Evolutionary conservation across 768 basidiomycete genomes (phyloP), one percentile per base, ranked within the genome.

Genomic region (Xerocomellus chrysenteron): DNA sequence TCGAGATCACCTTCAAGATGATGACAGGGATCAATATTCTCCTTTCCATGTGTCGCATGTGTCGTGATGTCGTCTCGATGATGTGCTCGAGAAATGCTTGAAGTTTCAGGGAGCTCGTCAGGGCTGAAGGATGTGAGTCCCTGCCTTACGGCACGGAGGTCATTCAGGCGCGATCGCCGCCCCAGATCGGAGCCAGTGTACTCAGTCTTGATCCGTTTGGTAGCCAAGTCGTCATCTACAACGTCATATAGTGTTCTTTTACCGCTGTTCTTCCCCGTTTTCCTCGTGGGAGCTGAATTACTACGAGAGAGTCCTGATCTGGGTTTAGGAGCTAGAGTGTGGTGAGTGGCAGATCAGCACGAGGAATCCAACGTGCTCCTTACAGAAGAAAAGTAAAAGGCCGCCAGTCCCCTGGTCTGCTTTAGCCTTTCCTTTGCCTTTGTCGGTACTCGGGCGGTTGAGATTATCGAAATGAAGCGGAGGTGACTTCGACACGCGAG

Each of bases 201-300:
- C 9, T 47, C 63, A 32, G 54, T 65, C 58, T 73, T 77, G 67
- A 81, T 83, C 66, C 80, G 76, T 66, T 82, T 85, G 36, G 69
- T 71, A 32, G 72, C 76, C 11, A 83, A 59, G 57, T 90, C 90
- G 17, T 80, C 77, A 49, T 90, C 88, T 80, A 88, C 81, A 47
- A 86, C 81, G 53, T 86, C 87, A 24, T 79, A 78, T 35, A 93
- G 75, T 2, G 87, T 88, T 52, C 90, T 78, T 69, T 92, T 92
- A 16, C 90, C 90, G 62, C 88, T 92, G 8, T 80, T 78, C 55
- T 80, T 82, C 19, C 88, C 88, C 10, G 69, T 35, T 54, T 60
- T 69, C 61, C 46, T 65, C 46, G 63, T 67, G 58, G 71, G 68
- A 42, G 50, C 65, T 13, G 73, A 74, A 50, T 64, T 68, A 8